Evolutionary conservation across 306 rosid genomes (phyloP), one percentile per base, ranked within the genome.

Genomic region (Quercus rubra): DNA sequence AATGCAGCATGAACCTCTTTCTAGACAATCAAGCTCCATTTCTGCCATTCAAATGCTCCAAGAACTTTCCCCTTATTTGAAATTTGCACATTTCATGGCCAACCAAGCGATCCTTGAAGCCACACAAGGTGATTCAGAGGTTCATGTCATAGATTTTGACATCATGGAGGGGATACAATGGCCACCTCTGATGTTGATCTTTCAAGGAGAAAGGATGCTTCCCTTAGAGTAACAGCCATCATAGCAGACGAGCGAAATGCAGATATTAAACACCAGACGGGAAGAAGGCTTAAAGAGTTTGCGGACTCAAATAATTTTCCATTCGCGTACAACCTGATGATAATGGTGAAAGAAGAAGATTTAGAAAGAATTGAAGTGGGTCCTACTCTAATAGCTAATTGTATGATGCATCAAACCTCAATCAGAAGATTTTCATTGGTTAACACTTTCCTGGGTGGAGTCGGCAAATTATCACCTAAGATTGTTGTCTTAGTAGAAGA

Each of bases 161-260:
- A 87, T 91, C 87, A 87, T 89, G 96, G 96, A 87, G 19, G 96
- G 96, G 5, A 78, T 87, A 70, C 96, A 89, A 73, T 89, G 96
- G 96, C 93, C 96, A 15, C 83, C 96, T 0, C 78, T 91, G 74
- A 89, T 91, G 86, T 75, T 56, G 96, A 89, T 77, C 84, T 91
- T 66, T 86, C 89, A 58, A 85, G 82, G 87, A 74, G 81, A 76
- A 84, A 86, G 61, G 30, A 69, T 5, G 76, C 84, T 70, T 82
- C 83, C 3, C 87, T 89, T 15, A 84, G 89, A 79, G 76, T 91
- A 11, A 87, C 91, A 33, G 91, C 96, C 55, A 74, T 91, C 74
- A 78, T 84, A 46, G 62, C 59, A 13, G 82, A 81, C 51, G 66
- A 64, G 6, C 82, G 76, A 76, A 80, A 82, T 66, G 88, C 66